phyloP scores from a whole-genome alignment of 495 filamentous ascomycete species.

The Lasiosphaeriaceae sp. region DNA sequence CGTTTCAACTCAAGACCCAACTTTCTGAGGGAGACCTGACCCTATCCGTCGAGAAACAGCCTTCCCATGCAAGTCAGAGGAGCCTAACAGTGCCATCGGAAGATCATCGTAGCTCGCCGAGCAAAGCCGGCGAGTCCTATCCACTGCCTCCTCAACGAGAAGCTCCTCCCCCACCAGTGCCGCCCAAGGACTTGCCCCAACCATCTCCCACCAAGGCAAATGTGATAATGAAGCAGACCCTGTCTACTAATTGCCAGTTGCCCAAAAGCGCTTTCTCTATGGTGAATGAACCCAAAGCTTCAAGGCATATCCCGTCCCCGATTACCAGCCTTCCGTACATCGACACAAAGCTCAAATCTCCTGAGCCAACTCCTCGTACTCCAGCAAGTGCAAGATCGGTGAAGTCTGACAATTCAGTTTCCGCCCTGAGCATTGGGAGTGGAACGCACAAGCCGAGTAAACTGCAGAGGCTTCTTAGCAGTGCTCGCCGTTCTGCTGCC shows the following conservation, averaged over 20 bases:
- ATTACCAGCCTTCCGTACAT: slow-evolving; percentile 2
- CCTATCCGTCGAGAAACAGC: slow-evolving; percentile 9
- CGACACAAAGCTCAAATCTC: slow-evolving; percentile 14
- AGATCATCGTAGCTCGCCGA: slow-evolving; percentile 4
- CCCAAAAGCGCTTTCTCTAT: background rate
- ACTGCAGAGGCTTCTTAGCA: slow-evolving; percentile 39
- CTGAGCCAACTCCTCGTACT: slow-evolving; percentile 18
- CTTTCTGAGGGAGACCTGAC: slow-evolving; percentile 4
- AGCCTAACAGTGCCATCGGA: slow-evolving; percentile 1
- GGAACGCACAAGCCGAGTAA: slow-evolving; percentile 34
- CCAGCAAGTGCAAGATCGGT: slow-evolving; percentile 24
- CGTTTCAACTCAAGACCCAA: slow-evolving; percentile 30
- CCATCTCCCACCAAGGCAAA: slow-evolving; percentile 3
- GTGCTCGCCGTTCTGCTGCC: slow-evolving; percentile 21
- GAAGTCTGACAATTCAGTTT: slow-evolving; percentile 25
- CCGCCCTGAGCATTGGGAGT: slow-evolving; percentile 30
- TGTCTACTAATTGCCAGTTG: background rate
- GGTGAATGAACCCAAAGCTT: slow-evolving; percentile 1
- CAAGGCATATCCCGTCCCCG: slow-evolving; percentile 4
- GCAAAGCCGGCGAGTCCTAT: background rate
- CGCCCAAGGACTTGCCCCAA: slow-evolving; percentile 25
- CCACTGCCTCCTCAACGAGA: slow-evolving; percentile 12
- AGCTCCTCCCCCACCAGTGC: slow-evolving; percentile 27
- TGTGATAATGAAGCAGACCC: slow-evolving; percentile 4
- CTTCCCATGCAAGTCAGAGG: slow-evolving; percentile 8